Evolutionary conservation across 371 early-diverging fungal species (phyloP), one percentile per base, ranked within the genome.

Genomic region (Apophysomyces ossiformis): DNA sequence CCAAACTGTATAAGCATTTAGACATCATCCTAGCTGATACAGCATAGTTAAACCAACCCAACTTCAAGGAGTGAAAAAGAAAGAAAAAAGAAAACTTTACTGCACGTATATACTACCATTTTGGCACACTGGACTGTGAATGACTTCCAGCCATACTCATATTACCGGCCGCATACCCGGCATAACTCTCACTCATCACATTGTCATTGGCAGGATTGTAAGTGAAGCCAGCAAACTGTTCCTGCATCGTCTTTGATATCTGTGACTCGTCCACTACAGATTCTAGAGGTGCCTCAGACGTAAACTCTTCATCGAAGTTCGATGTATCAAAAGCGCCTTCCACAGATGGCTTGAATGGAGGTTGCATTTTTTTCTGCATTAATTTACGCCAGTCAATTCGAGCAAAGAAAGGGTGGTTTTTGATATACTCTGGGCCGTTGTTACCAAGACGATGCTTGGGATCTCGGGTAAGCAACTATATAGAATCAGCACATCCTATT

Each of bases 261-360:
- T 89, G 86, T 2, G 92, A 87, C 61, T 90, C 93, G 38, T 93
- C 91, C 8, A 86, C 88, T 38, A 93, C 83, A 7, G 97, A 96
- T 73, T 96, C 97, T 60, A 84, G 79, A 3, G 98, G 95, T 13
- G 84, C 82, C 73, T 98, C 98, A 9, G 89, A 85, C 4, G 92
- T 91, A 65, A 90, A 90, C 72, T 90, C 90, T 57, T 89, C 91
- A 64, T 92, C 92, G 76, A 95, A 94, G 72, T 95, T 95, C 35
- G 90, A 87, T 0, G 93, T 92, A 67, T 95, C 95, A 21, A 82
- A 86, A 26, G 90, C 90, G 50, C 79, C 71, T 69, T 85, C 91
- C 12, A 97, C 96, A 56, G 87, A 86, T 16, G 97, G 97, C 73
- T 94, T 93, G 87, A 96, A 96, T 2, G 96, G 95, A n/a, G 98